Evolutionary conservation across 768 basidiomycete genomes (phyloP), one percentile per base, ranked within the genome.

Genomic region (Chalciporus pseudorubinellus): DNA sequence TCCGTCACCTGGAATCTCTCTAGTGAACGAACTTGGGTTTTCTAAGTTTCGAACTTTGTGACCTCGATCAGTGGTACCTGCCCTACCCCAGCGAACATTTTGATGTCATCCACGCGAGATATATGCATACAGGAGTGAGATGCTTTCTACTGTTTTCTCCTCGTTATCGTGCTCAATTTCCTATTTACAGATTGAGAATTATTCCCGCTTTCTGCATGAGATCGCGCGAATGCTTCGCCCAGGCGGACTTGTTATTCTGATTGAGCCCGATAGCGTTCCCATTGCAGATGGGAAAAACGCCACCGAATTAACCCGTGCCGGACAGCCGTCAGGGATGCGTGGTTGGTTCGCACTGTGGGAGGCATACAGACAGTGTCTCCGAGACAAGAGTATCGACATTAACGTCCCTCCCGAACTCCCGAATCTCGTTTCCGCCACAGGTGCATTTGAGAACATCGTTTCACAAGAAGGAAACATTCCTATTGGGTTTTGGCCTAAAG

Each of bases 321-420:
- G 61, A 6, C 60, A 63, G 38, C 68, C 65, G 39, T 67, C 72
- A 20, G 76, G 72, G 39, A 75, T 76, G 53, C 73, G 73, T 22
- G 83, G 82, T 39, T 88, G 86, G 86, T 75, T 77, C 55, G 70
- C 78, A 22, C 69, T 88, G 46, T 84, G 85, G 81, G 77, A 82
- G 52, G 77, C 79, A 14, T 83, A 85, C 58, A 73, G 82, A 44
- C 68, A 69, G 24, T 85, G 80, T 60, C 74, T 87, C 44, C 68
- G 63, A 11, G 66, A 72, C 50, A 76, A 77, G 61, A 74, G 73
- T 39, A 67, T 88, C 55, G 86, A 88, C 58, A 64, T 76, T 44
- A 75, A 75, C 11, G 78, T 86, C 39, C 84, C 86, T 33, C 68
- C 74, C 31, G 74, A 77, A n/a, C 73, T 88, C 19, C 66, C 72